Percentiles rank a stretch among this genome's conserved stretches.
Conservation (phyloP, 768 basidiomycete genomes). For the Termitomyces sp. region DNA sequence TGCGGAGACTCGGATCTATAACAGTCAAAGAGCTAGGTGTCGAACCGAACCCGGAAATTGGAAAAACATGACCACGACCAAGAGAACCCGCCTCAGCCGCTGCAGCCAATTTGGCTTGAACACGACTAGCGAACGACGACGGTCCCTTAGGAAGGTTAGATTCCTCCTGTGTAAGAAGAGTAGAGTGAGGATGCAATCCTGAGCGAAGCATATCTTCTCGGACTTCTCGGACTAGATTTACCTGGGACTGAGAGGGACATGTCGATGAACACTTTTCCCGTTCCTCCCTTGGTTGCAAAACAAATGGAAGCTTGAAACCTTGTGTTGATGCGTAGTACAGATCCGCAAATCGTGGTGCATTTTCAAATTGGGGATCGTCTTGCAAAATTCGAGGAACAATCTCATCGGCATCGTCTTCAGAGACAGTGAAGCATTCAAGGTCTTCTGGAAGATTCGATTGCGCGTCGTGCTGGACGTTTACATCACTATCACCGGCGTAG, state of each 20-base stretch:
- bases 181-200: not conserved
- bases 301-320: constrained; percentile 10
- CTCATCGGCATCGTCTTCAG: constrained; percentile 23
- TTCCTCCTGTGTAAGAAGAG: not conserved
- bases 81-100: constrained; percentile 2
- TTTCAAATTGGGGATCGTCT: constrained; percentile 20
- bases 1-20: not conserved
- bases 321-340: constrained; percentile 29
- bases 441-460: not conserved
- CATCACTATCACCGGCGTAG: not conserved
- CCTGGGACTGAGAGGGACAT: not conserved
- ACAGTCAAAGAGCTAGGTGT: not conserved
- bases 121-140: constrained; percentile 37
- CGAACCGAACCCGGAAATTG: not conserved
- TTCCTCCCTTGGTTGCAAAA: not conserved
- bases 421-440: not conserved
- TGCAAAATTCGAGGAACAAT: constrained; percentile 27
- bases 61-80: not conserved
- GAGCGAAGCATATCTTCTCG: not conserved
- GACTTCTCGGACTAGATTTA: not conserved
- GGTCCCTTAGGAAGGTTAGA: constrained; percentile 11
- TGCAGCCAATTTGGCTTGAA: constrained; percentile 34
- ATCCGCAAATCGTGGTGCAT: constrained; percentile 31
- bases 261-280: not conserved
- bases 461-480: not conserved